A percentile compares a stretch with the other conserved stretches of the same genome.
These are phyloP conservation scores for Cryptosporidium sp. DNA, from an alignment of 169 alveolate genomes.

Conservation along the genomic window DNA sequence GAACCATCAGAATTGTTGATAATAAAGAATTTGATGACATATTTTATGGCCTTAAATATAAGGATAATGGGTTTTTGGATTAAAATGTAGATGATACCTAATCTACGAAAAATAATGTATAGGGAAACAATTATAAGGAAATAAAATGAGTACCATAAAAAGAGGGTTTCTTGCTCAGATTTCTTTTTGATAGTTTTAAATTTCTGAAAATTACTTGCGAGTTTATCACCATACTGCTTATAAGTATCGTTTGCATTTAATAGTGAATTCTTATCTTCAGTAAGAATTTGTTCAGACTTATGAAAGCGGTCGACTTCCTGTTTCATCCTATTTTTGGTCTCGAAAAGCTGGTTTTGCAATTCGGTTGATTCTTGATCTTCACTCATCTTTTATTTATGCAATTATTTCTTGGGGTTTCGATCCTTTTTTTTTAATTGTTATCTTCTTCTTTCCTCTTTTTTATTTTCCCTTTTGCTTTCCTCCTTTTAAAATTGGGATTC, in stretches of 20 bases:
- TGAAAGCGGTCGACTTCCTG: conserved; percentile 58
- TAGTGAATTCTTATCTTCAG: conserved; percentile 6
- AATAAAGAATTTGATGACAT: neutral
- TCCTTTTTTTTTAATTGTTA: neutral
- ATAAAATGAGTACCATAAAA: conserved; percentile 58
- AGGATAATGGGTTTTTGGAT: conserved; percentile 32
- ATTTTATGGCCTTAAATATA: neutral
- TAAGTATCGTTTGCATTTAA: conserved; percentile 2
- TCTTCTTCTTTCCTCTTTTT: neutral
- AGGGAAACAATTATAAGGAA: conserved; percentile 27
- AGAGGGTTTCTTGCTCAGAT: conserved; percentile 30
- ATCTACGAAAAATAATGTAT: conserved; percentile 28
- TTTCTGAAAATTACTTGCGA: neutral
- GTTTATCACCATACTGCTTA: conserved; percentile 26
- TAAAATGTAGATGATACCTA: conserved; percentile 39
- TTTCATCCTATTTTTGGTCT: conserved; percentile 34
- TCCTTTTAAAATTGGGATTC: neutral
- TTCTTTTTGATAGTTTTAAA: conserved; percentile 12
- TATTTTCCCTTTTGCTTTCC: no score
- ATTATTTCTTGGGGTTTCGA: neutral
- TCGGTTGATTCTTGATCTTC: conserved; percentile 3
- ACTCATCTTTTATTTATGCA: conserved; percentile 1
- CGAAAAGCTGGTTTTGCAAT: conserved; percentile 39
- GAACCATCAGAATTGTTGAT: neutral
- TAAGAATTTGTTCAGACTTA: conserved; percentile 34